phyloP scores from a whole-genome alignment of 192 early-diverging fungal genomes.

The Podila clonocystis region DNA sequence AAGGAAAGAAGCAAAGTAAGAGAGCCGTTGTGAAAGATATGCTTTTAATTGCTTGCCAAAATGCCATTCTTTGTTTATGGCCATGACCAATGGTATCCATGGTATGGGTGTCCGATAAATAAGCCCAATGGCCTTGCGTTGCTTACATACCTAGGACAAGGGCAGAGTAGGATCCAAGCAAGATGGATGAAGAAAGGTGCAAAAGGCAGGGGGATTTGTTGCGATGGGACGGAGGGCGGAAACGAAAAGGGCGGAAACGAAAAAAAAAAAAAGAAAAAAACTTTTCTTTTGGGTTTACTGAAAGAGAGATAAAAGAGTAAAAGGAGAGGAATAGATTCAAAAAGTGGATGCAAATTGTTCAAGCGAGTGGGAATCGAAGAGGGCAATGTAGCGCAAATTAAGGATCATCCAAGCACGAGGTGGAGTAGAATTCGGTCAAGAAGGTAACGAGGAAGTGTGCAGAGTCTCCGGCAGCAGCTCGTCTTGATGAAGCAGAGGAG shows the following conservation, averaged over 20 bases:
- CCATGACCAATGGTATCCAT: neutral
- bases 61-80: neutral
- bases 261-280: slow-evolving; percentile 6
- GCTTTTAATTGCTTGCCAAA: neutral
- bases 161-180: neutral
- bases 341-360: too few relatives aligned
- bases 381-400: slow-evolving; percentile 31
- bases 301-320: neutral
- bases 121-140: neutral
- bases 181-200: neutral
- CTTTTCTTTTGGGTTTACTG: neutral
- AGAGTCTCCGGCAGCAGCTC: slow-evolving; percentile 48
- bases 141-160: slow-evolving; percentile 1
- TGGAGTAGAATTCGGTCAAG: slow-evolving; percentile 52
- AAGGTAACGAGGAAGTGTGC: slow-evolving; percentile 44
- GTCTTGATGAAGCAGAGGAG: slow-evolving; percentile 35
- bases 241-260: neutral
- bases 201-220: neutral
- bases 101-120: neutral
- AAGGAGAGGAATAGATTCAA: neutral
- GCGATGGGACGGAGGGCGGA: neutral
- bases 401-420: slow-evolving; percentile 52
- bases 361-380: neutral
- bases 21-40: neutral
- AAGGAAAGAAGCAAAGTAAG: slow-evolving; percentile 9